Evolutionary conservation across 176 grass and related monocot species (phyloP).

Genomic region (Tuctoria greenei): DNA sequence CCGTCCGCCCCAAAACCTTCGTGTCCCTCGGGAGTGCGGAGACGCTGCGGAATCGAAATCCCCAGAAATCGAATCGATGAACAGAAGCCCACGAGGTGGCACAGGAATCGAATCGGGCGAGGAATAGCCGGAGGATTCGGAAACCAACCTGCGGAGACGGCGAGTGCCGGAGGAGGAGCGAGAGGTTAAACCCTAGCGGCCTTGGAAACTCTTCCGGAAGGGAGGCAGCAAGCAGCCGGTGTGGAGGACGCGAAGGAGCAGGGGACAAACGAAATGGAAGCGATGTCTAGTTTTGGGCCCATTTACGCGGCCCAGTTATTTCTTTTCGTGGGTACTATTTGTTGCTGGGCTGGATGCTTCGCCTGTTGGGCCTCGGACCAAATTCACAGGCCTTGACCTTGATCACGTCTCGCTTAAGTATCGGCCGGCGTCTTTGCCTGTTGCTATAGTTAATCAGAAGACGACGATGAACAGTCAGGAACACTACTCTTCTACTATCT

Average conservation of each 20-base stretch:
- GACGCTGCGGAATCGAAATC: background rate
- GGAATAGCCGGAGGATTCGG: background rate
- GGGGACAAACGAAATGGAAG: too few relatives aligned
- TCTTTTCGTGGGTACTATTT: too few relatives aligned
- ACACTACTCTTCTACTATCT: too few relatives aligned
- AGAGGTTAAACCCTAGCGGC: slow-evolving; percentile 25
- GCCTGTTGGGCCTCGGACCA: background rate
- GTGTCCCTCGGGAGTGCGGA: background rate
- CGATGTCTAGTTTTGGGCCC: too few relatives aligned
- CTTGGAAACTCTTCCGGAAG: background rate
- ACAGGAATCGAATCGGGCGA: background rate
- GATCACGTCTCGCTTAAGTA: too few relatives aligned
- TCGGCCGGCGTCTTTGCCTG: background rate
- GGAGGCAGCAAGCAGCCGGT: too few relatives aligned
- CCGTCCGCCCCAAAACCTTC: background rate
- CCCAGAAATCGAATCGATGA: background rate
- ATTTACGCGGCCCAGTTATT: background rate
- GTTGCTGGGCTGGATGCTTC: background rate
- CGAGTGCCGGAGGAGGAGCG: background rate
- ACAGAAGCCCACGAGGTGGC: background rate
- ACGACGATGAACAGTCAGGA: background rate
- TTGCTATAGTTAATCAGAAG: too few relatives aligned
- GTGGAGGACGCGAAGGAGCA: background rate
- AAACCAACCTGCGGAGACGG: slow-evolving; percentile 9
- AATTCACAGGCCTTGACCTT: too few relatives aligned